phyloP scores from a whole-genome alignment of 2,329 filamentous ascomycete species.

The Paecilomyces niveus region DNA sequence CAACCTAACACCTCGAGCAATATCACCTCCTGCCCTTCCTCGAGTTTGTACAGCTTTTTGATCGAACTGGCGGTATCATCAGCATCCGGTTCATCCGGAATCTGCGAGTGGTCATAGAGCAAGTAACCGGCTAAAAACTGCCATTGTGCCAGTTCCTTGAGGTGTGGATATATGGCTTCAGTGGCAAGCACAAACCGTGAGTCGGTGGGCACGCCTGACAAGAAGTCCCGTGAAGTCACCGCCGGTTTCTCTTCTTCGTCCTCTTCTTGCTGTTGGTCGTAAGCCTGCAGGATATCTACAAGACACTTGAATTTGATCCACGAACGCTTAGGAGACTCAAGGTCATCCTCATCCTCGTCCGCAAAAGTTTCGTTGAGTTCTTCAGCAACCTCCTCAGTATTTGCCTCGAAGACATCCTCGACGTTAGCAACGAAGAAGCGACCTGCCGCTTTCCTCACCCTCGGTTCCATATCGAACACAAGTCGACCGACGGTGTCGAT shows the following conservation, averaged over 20 bases:
- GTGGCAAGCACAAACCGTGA: constrained; percentile 81
- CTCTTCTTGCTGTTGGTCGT: constrained; percentile 58
- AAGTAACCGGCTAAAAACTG: constrained; percentile 83
- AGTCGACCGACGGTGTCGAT: constrained; percentile 82
- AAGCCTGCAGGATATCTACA: constrained; percentile 72
- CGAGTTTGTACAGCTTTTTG: constrained; percentile 65
- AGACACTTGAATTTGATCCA: constrained; percentile 93
- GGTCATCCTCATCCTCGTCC: constrained; percentile 64
- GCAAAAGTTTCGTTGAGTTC: constrained; percentile 68
- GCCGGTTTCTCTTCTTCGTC: constrained; percentile 16
- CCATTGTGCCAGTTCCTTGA: constrained; percentile 79
- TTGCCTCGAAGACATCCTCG: constrained; percentile 69
- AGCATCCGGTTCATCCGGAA: constrained; percentile 46
- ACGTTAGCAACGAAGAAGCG: constrained; percentile 87
- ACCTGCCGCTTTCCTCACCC: constrained; percentile 81
- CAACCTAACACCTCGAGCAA: constrained; percentile 82
- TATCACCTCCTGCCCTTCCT: constrained; percentile 71
- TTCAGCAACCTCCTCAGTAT: constrained; percentile 77
- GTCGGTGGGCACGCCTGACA: constrained; percentile 61
- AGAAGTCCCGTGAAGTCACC: constrained; percentile 19
- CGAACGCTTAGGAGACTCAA: constrained; percentile 65
- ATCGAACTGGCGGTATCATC: constrained; percentile 58
- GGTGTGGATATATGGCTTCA: constrained; percentile 74
- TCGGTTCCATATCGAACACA: constrained; percentile 78
- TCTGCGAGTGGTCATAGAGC: constrained; percentile 77